A percentile compares a stretch with the other conserved stretches of the same genome.
phyloP scores from a whole-genome alignment of 192 early-diverging fungal genomes.

The Podochytrium sp. region DNA sequence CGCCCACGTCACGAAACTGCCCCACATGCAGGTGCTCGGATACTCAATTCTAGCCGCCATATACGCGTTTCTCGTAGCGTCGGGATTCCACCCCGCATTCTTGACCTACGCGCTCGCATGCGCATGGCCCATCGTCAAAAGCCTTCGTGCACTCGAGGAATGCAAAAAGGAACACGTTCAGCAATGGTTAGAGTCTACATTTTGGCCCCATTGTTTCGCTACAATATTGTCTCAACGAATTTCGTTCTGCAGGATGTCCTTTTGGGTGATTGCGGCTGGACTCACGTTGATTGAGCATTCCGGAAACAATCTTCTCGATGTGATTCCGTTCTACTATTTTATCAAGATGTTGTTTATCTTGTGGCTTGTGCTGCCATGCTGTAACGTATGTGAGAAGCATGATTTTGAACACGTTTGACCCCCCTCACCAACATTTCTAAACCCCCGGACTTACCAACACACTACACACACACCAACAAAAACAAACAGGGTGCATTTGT shows the following conservation, averaged over 20 bases:
- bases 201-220: neutral
- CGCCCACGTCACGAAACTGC: constrained; percentile 11
- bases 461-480: no score
- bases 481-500: neutral
- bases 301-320: neutral
- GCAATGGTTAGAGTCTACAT: neutral
- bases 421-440: no score
- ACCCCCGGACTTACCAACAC: no score
- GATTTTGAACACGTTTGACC: neutral
- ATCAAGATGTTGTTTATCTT: constrained; percentile 14
- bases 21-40: neutral
- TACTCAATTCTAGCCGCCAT: neutral
- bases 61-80: constrained; percentile 13
- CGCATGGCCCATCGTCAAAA: constrained; percentile 19
- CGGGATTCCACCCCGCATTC: constrained; percentile 3
- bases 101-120: neutral
- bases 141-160: constrained; percentile 6
- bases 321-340: constrained; percentile 21
- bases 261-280: constrained; percentile 13
- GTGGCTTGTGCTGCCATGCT: constrained; percentile 19
- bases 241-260: neutral
- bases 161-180: constrained; percentile 20
- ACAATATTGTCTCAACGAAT: neutral
- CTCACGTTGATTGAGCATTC: constrained; percentile 5
- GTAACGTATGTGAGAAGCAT: neutral